Conservation (phyloP, 2,329 filamentous ascomycete genomes). For the Cercospora sp. region DNA sequence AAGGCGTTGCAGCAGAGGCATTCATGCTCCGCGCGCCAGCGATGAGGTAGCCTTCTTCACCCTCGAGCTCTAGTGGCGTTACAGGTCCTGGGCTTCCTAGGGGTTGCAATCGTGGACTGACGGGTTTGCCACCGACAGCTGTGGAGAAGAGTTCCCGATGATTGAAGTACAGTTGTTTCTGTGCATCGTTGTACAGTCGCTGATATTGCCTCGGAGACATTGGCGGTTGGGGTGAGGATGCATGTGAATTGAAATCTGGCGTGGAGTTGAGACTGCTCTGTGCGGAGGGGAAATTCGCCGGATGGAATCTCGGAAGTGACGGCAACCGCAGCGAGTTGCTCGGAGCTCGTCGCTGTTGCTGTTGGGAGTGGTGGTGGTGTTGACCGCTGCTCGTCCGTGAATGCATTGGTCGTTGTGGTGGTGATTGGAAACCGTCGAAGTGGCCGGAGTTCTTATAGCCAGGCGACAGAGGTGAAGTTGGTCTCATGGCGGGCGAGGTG, state of each 20-base stretch:
- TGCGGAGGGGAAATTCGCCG: constrained; percentile 50
- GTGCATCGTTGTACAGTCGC: constrained; percentile 50
- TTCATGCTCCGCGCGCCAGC: constrained; percentile 42
- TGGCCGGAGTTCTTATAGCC: constrained; percentile 32
- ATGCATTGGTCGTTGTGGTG: constrained; percentile 35
- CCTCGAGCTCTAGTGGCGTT: constrained; percentile 54
- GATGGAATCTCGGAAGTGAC: constrained; percentile 55
- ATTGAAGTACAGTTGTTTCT: constrained; percentile 51
- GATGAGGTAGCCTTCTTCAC: constrained; percentile 47
- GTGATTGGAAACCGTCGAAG: constrained; percentile 37
- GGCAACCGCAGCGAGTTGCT: constrained; percentile 48
- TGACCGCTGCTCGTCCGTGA: constrained; percentile 35
- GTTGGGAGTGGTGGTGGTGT: constrained; percentile 1
- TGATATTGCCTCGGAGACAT: constrained; percentile 46
- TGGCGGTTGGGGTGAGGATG: constrained; percentile 44
- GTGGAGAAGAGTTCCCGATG: constrained; percentile 46
- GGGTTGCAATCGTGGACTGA: constrained; percentile 51
- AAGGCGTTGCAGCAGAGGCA: constrained; percentile 20
- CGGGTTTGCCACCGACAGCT: constrained; percentile 41
- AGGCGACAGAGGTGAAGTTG: constrained; percentile 38
- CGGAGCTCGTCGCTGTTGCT: constrained; percentile 33
- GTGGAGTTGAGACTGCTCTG: constrained; percentile 43
- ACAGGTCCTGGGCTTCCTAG: constrained; percentile 54
- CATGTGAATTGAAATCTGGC: constrained; percentile 39
- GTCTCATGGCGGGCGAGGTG: constrained; percentile 37